Evolutionary conservation across 2,329 filamentous ascomycete species (phyloP).

Genomic region (Curvularia eragrostidis): DNA sequence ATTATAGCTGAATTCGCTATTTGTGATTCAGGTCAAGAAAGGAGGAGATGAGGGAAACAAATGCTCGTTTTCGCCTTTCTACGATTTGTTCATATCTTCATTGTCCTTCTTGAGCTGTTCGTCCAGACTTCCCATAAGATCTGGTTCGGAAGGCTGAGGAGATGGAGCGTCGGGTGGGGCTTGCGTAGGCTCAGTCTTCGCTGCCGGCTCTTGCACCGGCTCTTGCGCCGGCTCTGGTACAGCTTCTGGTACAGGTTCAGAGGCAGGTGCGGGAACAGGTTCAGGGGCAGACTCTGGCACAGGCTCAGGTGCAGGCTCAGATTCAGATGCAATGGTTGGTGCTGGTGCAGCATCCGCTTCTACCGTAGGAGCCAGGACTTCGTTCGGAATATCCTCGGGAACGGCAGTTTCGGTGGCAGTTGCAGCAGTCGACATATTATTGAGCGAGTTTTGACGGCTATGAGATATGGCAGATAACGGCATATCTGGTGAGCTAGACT

Average conservation of each 20-base stretch:
- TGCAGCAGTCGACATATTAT: conserved; percentile 33
- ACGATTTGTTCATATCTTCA: conserved; percentile 26
- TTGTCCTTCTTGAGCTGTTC: conserved; percentile 51
- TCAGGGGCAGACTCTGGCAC: conserved; percentile 2
- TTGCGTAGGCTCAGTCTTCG: conserved; percentile 7
- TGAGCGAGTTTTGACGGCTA: conserved; percentile 48
- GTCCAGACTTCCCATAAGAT: conserved; percentile 58
- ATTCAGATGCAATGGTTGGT: conserved; percentile 1
- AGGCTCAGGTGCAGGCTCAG: conserved; percentile 7
- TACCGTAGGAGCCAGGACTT: conserved; percentile 8
- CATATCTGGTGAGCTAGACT: conserved; percentile 53
- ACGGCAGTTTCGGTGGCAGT: conserved; percentile 15
- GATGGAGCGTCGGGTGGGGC: conserved; percentile 19
- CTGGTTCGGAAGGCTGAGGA: conserved; percentile 46
- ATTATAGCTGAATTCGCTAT: background rate
- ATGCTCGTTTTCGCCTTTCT: conserved; percentile 4
- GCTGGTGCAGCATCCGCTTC: conserved; percentile 10
- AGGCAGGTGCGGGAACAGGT: background rate
- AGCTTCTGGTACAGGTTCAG: conserved; percentile 4
- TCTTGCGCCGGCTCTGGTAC: background rate
- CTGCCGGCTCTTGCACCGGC: conserved; percentile 4
- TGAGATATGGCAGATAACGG: conserved; percentile 50
- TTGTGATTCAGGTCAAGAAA: background rate
- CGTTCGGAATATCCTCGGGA: conserved; percentile 12
- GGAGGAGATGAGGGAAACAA: background rate